Base-by-base conservation (phyloP, 2,329 filamentous ascomycete species). In the Alternaria brassicae region DNA sequence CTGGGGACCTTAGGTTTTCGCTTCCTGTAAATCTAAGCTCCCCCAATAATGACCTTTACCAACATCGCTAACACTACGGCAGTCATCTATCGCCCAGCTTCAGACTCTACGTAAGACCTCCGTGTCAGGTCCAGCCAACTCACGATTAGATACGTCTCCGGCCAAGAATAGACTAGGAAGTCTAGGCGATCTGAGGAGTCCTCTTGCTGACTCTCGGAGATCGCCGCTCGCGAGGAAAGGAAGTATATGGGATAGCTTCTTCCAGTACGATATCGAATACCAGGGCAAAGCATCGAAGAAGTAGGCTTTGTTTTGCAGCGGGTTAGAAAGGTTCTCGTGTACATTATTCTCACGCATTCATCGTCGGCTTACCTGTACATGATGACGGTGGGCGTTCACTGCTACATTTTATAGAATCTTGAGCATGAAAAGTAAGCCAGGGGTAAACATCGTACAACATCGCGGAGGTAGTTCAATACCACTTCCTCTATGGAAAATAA, bases 1-100 rank as follows among this genome's bases (percentile, higher is more conserved):
- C 51, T 79, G 77, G 76, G 79, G 79, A 68, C 77, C 78, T 73
- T 79, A 75, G 72, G 64, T 73, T 72, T 68, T 64, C 63, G 63
- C 50, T 59, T 66, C 48, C 56, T 66, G 68, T 71, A 72, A 69
- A 68, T 71, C 73, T 75, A 72, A 70, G 74, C 68, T 70, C 63
- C 65, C 67, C 62, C 53, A 23, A 23, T 23, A 30, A 39, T 28
- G 8, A 41, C 21, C 28, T 36, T 41, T 41, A 44, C 45, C 23
- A 51, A n/a, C 2, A 12, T 53, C 19, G 45, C 65, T 71, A 58
- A 71, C 65, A 52, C 30, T 30, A 13, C 19, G 4, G 15, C 45
- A 60, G 61, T 59, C 47, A 39, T 50, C 41, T 50, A 30, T 52
- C 30, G 48, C 39, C 15, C 40, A 49, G 8, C 30, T 42, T 10